Percentiles rank a stretch among this genome's conserved stretches.
phyloP scores from a whole-genome alignment of 345 rosid species.

The Eucalyptus regnans region DNA sequence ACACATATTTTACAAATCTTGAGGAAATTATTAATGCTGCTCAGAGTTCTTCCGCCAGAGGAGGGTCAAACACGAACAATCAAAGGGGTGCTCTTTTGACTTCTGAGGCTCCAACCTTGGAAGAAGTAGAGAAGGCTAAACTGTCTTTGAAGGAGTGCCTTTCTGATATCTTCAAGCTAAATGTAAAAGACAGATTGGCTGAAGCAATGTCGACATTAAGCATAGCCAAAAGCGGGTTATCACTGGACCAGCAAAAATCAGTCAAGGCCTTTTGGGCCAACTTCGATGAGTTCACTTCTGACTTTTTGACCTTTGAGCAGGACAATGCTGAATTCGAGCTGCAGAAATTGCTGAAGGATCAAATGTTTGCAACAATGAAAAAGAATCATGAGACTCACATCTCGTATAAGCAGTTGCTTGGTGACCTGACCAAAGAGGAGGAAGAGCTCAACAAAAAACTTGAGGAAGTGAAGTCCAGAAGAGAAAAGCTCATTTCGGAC shows the following conservation, averaged over 20 bases:
- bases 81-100: background rate
- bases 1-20: background rate
- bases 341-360: background rate
- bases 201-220: background rate
- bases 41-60: background rate
- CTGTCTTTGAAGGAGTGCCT: conserved; percentile 4
- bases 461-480: background rate
- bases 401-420: background rate
- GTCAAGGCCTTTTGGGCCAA: background rate
- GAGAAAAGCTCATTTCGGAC: background rate
- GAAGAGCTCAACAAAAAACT: background rate
- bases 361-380: background rate
- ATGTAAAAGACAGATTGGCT: conserved; percentile 1
- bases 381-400: background rate
- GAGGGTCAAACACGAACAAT: background rate
- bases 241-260: background rate
- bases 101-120: background rate
- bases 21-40: background rate
- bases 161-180: conserved; percentile 3
- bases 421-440: background rate
- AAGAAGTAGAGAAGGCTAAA: conserved; percentile 1
- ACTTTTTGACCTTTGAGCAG: background rate
- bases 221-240: background rate
- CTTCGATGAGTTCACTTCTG: background rate
- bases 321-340: background rate